Evolutionary conservation across 2,329 filamentous ascomycete genomes (phyloP).

Genomic region (Colletotrichum abscissum): DNA sequence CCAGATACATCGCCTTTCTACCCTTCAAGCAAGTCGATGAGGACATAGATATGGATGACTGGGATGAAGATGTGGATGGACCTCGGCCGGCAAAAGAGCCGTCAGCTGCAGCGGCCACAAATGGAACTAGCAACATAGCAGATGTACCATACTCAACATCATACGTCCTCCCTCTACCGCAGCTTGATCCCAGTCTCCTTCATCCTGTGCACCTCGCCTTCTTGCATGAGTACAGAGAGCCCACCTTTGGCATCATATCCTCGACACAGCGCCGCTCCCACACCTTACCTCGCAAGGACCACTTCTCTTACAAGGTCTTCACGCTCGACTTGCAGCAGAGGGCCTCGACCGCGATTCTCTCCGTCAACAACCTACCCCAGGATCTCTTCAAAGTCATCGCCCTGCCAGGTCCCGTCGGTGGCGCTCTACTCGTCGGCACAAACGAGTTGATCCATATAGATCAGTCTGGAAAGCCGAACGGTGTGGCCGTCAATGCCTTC

Average conservation of each 20-base stretch:
- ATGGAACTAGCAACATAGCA: conserved; percentile 51
- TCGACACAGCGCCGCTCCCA: conserved; percentile 79
- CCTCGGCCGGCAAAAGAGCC: conserved; percentile 65
- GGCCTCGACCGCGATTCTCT: conserved; percentile 91
- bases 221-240: conserved; percentile 95
- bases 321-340: conserved; percentile 93
- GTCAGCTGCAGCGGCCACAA: conserved; percentile 42
- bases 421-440: conserved; percentile 84
- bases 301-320: conserved; percentile 91
- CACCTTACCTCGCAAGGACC: conserved; percentile 85
- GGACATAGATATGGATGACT: conserved; percentile 92
- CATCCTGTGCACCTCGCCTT: conserved; percentile 94
- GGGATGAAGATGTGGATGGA: conserved; percentile 84
- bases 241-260: conserved; percentile 94
- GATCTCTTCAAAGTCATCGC: conserved; percentile 87
- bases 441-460: conserved; percentile 97
- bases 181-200: conserved; percentile 86
- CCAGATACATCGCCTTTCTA: conserved; percentile 89
- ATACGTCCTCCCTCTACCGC: conserved; percentile 90
- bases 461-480: conserved; percentile 93
- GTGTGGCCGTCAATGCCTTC: conserved; percentile 92
- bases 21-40: conserved; percentile 90
- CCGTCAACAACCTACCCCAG: conserved; percentile 85
- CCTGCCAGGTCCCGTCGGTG: conserved; percentile 87
- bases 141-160: conserved; percentile 86